These are phyloP conservation scores for Prinsepia uniflora DNA, from an alignment of 306 rosid genomes.

Conservation along the genomic window DNA sequence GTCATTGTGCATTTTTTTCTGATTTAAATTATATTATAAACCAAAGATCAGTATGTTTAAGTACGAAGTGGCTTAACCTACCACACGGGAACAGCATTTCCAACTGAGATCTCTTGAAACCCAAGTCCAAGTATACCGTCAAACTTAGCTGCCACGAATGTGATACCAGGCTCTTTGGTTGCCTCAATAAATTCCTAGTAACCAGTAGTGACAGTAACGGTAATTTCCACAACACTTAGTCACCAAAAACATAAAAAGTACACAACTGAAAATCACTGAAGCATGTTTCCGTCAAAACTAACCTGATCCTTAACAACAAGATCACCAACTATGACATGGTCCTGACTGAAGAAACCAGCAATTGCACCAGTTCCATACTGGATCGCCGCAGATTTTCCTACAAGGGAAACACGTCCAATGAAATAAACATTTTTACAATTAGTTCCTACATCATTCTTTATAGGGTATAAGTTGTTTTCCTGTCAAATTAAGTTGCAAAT, in stretches of 20 bases:
- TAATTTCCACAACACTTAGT: not conserved
- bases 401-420: not conserved
- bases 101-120: constrained; percentile 44
- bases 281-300: constrained; percentile 4
- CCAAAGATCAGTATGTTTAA: not conserved
- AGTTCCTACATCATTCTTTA: constrained; percentile 18
- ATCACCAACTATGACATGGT: constrained; percentile 44
- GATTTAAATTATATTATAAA: not conserved
- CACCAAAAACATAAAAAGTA: too few species aligned
- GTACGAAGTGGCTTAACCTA: constrained; percentile 19
- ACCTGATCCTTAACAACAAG: constrained; percentile 45
- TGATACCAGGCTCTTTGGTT: constrained; percentile 48
- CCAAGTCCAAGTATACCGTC: constrained; percentile 51
- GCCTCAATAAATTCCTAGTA: constrained; percentile 55
- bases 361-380: constrained; percentile 55
- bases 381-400: constrained; percentile 45
- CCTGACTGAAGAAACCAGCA: constrained; percentile 47
- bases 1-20: not conserved
- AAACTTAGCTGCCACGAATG: constrained; percentile 41
- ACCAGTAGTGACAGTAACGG: not conserved
- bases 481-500: not conserved
- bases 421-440: not conserved
- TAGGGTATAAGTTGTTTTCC: constrained; percentile 11
- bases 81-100: constrained; percentile 48
- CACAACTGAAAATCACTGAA: constrained; percentile 15